phyloP scores from a whole-genome alignment of 805 yeast genomes.

The Saccharomycopsis schoenii region DNA sequence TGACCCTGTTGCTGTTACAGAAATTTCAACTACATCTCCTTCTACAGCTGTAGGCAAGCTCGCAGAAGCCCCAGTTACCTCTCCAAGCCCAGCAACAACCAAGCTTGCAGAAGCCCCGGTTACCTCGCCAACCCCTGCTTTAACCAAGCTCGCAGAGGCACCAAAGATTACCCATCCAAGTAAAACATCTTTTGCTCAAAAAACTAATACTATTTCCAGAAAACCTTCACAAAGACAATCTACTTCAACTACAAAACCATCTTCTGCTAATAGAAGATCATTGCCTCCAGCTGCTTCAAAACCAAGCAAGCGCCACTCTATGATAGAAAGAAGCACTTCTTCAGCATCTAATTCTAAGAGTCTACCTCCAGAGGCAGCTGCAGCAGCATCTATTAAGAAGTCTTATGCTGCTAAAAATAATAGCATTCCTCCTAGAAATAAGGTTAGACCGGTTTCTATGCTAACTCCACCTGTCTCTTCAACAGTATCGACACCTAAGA shows the following conservation, averaged over 20 bases:
- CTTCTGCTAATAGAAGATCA: not conserved
- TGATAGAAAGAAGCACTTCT: not conserved
- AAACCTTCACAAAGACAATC: not conserved
- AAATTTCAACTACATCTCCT: not conserved
- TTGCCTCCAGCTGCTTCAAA: not conserved
- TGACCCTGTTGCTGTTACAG: no score
- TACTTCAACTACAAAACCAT: not conserved
- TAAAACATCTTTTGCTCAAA: not conserved
- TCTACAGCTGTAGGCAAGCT: not conserved
- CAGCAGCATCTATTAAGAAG: slow-evolving; percentile 1
- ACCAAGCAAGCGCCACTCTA: not conserved
- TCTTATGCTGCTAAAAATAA: not conserved
- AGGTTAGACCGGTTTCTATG: slow-evolving; percentile 10
- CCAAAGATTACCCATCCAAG: not conserved
- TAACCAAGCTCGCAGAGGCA: not conserved
- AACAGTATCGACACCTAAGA: not conserved
- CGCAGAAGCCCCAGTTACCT: not conserved
- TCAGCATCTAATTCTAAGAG: not conserved
- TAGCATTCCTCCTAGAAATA: not conserved
- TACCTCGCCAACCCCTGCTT: not conserved
- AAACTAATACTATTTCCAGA: not conserved
- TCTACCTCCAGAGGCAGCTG: not conserved
- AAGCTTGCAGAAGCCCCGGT: not conserved
- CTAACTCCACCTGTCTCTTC: slow-evolving; percentile 12
- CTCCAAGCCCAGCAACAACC: not conserved